phyloP scores from a whole-genome alignment of 2,329 filamentous ascomycete species.

The Cladophialophora exuberans region DNA sequence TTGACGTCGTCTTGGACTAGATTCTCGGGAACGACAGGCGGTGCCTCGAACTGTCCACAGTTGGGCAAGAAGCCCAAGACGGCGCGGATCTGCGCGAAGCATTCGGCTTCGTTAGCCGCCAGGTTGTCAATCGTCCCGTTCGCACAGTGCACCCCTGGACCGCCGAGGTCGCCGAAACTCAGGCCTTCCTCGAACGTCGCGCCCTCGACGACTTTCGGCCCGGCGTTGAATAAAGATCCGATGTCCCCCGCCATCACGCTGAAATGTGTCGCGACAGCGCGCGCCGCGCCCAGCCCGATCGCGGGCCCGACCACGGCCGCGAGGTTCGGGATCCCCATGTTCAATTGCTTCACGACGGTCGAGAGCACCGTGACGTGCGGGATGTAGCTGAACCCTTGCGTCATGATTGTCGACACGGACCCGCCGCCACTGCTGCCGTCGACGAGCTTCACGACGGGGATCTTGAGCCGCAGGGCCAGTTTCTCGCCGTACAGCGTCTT shows the following conservation, averaged over 20 bases:
- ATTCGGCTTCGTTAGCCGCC: conserved; percentile 62
- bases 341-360: conserved; percentile 43
- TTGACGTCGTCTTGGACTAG: conserved; percentile 54
- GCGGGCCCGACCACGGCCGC: conserved; percentile 66
- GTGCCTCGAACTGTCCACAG: conserved; percentile 55
- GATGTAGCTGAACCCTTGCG: conserved; percentile 61
- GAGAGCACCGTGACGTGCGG: conserved; percentile 60
- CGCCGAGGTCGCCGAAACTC: conserved; percentile 62
- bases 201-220: conserved; percentile 63
- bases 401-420: conserved; percentile 28
- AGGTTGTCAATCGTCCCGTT: conserved; percentile 70
- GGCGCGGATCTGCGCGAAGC: conserved; percentile 63
- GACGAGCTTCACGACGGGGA: conserved; percentile 67
- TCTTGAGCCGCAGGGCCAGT: conserved; percentile 63
- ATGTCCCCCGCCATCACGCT: conserved; percentile 68
- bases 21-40: conserved; percentile 54
- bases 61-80: conserved; percentile 63
- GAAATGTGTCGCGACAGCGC: conserved; percentile 66
- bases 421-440: conserved; percentile 67
- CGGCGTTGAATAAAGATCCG: conserved; percentile 66
- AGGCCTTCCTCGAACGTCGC: conserved; percentile 68
- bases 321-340: conserved; percentile 66
- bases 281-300: conserved; percentile 62
- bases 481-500: conserved; percentile 66
- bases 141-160: conserved; percentile 63